Evolutionary conservation across 2,329 filamentous ascomycete genomes (phyloP), one percentile per base, ranked within the genome.

Genomic region (Fusarium brevicatenulatum): DNA sequence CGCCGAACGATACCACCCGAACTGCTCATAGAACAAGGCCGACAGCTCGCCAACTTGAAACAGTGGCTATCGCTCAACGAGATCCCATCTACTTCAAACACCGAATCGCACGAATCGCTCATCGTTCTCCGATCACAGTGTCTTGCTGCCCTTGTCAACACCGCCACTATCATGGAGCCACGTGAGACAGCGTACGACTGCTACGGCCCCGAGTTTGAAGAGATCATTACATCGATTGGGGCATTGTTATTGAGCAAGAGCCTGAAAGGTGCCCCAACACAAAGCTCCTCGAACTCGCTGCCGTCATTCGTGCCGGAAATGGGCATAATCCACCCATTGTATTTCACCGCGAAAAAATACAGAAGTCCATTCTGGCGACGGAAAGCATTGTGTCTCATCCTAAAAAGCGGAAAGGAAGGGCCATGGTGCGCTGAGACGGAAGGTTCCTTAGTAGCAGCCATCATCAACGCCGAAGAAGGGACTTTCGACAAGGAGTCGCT

Each of bases 1-100:
- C 52, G 60, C 6, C 62, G 71, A 15, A 4, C 50, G 0, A 54
- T 66, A 5, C 71, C 74, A 4, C 66, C 73, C 3, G 63, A 73
- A 2, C 21, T 76, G 10, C 73, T 76, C n/a, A 73, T 76, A 4
- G 71, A 76, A 8, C 73, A 75, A 30, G 74, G 74, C 15, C 71
- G 64, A 8, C 71, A 73, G 13, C 66, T 76, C 4, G 40, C 57
- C 3, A 64, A 36, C 19, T 10, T 76, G 13, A 73, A 67, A 11
- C 71, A 71, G 28, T 76, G 74, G 74, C 36, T 76, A 0, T 60
- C 69, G 7, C 18, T 6, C 3, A 70, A 76, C 18, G 21, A 44
- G 9, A 7, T 70, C 1, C 34, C 52, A 12, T 2, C 36, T 4
- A 4, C 19, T 4, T 19, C 16, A 6, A 10, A 52, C 0, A 18